phyloP scores from a whole-genome alignment of 768 basidiomycete species.

The Pleurotus sapidus region DNA sequence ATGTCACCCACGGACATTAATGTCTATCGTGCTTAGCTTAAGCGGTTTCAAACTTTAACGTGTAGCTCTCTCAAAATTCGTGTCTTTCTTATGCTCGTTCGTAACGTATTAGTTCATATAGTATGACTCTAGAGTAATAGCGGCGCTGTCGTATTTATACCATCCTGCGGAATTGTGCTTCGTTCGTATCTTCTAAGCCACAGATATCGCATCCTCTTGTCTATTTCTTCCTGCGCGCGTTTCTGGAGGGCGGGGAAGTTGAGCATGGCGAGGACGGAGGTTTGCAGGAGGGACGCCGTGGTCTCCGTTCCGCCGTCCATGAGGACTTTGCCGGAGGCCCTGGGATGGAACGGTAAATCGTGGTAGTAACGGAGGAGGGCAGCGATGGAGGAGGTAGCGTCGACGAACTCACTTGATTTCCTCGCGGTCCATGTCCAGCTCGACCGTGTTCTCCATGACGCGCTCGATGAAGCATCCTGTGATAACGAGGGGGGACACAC shows the following conservation, averaged over 20 bases:
- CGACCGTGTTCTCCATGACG: neutral
- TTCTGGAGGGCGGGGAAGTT: slow-evolving; percentile 21
- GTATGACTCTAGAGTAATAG: too few relatives aligned
- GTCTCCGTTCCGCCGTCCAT: neutral
- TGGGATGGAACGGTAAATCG: neutral
- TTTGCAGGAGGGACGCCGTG: neutral
- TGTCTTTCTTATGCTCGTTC: too few relatives aligned
- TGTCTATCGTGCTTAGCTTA: too few relatives aligned
- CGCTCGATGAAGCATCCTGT: neutral
- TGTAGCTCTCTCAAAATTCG: too few relatives aligned
- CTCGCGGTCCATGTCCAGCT: neutral
- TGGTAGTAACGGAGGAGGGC: too few relatives aligned
- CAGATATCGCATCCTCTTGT: slow-evolving; percentile 24
- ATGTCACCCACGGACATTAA: too few relatives aligned
- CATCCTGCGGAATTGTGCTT: neutral
- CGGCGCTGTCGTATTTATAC: neutral
- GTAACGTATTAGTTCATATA: too few relatives aligned
- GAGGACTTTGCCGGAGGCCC: neutral
- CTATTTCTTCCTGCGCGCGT: slow-evolving; percentile 25
- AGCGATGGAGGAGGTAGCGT: neutral
- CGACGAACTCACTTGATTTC: neutral
- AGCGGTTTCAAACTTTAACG: too few relatives aligned
- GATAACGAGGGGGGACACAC: neutral
- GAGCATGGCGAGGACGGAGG: slow-evolving; percentile 23
- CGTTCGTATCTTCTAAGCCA: too few relatives aligned